Evolutionary conservation across 2,329 filamentous ascomycete genomes (phyloP).

Genomic region (Colletotrichum orchidophilum): DNA sequence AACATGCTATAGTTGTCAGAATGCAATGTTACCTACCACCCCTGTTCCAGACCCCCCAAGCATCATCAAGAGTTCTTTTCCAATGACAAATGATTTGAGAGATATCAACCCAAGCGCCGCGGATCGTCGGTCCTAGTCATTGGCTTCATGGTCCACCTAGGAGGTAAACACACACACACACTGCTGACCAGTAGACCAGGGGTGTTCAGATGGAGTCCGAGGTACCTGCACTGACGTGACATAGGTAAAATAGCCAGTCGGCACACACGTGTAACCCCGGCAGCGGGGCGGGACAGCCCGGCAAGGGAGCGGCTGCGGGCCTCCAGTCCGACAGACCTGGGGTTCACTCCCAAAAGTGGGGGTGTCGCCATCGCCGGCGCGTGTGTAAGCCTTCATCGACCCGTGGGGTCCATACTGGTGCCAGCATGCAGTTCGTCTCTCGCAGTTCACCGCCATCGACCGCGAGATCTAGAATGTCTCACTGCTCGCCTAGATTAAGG

Average conservation of each 20-base stretch:
- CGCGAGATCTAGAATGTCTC: background rate
- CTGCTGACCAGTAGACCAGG: background rate
- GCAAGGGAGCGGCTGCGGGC: background rate
- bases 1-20: background rate
- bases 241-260: background rate
- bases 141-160: background rate
- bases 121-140: background rate
- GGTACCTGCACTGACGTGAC: background rate
- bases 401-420: background rate
- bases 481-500: background rate
- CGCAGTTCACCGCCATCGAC: background rate
- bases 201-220: background rate
- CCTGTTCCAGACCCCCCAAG: background rate
- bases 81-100: background rate
- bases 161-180: background rate
- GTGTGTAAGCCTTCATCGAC: background rate
- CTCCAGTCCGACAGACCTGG: background rate
- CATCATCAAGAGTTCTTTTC: background rate
- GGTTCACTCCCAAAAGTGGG: background rate
- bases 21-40: background rate
- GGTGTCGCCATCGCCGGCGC: background rate
- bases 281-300: constrained; percentile 4
- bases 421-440: background rate
- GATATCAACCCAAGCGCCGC: background rate
- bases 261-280: background rate